Conservation (phyloP, 352 stramenopile species). For the Phytophthora sp. region DNA sequence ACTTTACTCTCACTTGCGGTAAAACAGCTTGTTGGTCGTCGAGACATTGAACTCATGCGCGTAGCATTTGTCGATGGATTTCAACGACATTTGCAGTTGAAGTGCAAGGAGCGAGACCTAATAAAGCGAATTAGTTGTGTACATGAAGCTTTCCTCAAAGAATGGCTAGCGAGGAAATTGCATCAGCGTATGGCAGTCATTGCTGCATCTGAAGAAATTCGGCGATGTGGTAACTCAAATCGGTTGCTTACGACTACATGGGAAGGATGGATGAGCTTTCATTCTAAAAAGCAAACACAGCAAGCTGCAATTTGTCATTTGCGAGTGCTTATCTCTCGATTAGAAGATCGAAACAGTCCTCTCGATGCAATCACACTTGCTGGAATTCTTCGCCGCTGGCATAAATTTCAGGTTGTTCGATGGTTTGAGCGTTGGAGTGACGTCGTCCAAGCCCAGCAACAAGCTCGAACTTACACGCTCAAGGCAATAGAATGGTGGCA, state of each 20-base stretch:
- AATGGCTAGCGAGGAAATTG: constrained; percentile 31
- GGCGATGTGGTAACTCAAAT: constrained; percentile 4
- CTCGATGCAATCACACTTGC: background rate
- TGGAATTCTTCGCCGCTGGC: constrained; percentile 34
- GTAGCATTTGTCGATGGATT: constrained; percentile 29
- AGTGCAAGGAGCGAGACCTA: constrained; percentile 21
- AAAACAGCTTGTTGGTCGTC: constrained; percentile 1
- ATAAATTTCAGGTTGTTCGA: constrained; percentile 8
- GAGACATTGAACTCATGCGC: constrained; percentile 4
- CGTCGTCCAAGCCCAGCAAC: background rate
- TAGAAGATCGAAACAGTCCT: constrained; percentile 4
- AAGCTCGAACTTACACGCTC: constrained; percentile 19
- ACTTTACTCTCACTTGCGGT: constrained; percentile 11
- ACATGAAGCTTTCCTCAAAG: constrained; percentile 32
- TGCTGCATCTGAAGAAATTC: constrained; percentile 34
- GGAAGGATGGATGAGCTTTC: constrained; percentile 27
- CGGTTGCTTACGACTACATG: constrained; percentile 24
- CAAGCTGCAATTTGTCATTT: constrained; percentile 15
- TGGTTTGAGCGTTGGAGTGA: constrained; percentile 26
- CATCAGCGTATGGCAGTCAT: constrained; percentile 25
- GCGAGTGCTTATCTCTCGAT: background rate
- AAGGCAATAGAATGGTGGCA: constrained; percentile 43
- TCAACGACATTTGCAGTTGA: constrained; percentile 11
- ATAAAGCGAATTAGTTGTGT: constrained; percentile 14
- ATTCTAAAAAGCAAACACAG: constrained; percentile 19